Evolutionary conservation across 805 yeast genomes (phyloP), one percentile per base, ranked within the genome.

Genomic region (Kurtzmaniella fragi): DNA sequence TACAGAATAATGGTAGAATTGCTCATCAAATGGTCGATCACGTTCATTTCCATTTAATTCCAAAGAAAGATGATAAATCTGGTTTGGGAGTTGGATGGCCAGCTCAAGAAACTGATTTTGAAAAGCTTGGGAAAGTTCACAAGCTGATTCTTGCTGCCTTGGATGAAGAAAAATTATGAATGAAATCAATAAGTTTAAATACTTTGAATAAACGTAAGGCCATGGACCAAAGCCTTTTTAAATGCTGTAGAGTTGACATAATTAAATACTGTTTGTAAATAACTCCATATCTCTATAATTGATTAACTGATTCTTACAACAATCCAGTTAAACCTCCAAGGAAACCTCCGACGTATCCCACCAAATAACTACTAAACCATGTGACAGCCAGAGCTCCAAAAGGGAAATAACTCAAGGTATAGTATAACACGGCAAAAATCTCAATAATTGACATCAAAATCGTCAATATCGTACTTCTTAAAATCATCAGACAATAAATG

Each of bases 21-120:
- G 99, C 98, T 10, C 98, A 93, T 58, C 99, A 91, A 68, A 83
- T 75, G 40, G 98, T 93, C 41, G 93, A 85, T 50, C 99, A 91
- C 59, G 97, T 93, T 42, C 99, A 91, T 61, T 85, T 93, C 76
- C 99, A 91, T 61, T 78, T 91, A 61, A 91, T 91, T 57, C 99
- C 99, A 37, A 91, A 91, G 75, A 75, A 74, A 42, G 82, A 80
- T 52, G 67, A 62, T 2, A 73, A 74, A 31, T 70, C 90, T 14
- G 99, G 99, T 1, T 73, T 91, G 46, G 74, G 73, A 28, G 88
- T 91, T 26, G 96, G 93, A 20, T 93, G 99, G 98, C 98, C 98
- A n/a, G 82, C 89, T 14, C 77, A 80, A 51, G 77, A 71, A 41
- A 84, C 91, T 26, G 84, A 85, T 56, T 80, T 85, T 61, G 89